phyloP scores from a whole-genome alignment of 768 basidiomycete species.

The Candolleomyces eurysporus region DNA sequence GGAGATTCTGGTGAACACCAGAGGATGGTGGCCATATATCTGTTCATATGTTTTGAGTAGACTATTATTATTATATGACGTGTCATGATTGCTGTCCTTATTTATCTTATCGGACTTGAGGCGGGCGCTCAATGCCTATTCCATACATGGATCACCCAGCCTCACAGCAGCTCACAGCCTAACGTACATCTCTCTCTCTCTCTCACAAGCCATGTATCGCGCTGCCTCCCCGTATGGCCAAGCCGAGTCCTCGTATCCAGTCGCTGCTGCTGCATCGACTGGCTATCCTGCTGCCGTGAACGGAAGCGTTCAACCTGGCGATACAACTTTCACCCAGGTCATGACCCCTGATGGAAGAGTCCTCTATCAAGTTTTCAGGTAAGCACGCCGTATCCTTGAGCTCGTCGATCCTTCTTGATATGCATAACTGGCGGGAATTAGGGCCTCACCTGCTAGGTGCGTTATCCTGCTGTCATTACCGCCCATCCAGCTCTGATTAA shows the following conservation, averaged over 20 bases:
- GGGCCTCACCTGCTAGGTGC: conserved; percentile 75
- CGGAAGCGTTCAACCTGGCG: conserved; percentile 3
- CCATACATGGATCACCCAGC: not conserved
- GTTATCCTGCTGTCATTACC: conserved; percentile 16
- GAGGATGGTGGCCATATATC: no score
- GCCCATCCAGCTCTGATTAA: conserved; percentile 12
- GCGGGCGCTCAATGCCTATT: not conserved
- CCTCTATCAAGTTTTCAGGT: conserved; percentile 77
- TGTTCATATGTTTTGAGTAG: no score
- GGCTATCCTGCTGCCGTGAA: not conserved
- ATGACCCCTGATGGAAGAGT: conserved; percentile 60
- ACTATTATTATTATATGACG: not conserved
- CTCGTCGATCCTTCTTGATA: conserved; percentile 14
- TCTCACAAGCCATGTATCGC: conserved; percentile 5
- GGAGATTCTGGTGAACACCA: conserved; percentile 59
- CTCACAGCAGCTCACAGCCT: not conserved
- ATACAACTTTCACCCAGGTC: conserved; percentile 39
- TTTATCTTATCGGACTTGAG: no score
- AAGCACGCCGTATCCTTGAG: conserved; percentile 21
- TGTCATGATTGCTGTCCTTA: no score
- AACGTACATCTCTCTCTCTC: no score
- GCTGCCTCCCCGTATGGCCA: conserved; percentile 2
- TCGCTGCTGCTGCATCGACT: not conserved
- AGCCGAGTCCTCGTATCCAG: not conserved
- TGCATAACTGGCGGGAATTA: conserved; percentile 22